Base-by-base conservation (phyloP, 805 yeast genomes). In the Saturnispora sanitii region DNA sequence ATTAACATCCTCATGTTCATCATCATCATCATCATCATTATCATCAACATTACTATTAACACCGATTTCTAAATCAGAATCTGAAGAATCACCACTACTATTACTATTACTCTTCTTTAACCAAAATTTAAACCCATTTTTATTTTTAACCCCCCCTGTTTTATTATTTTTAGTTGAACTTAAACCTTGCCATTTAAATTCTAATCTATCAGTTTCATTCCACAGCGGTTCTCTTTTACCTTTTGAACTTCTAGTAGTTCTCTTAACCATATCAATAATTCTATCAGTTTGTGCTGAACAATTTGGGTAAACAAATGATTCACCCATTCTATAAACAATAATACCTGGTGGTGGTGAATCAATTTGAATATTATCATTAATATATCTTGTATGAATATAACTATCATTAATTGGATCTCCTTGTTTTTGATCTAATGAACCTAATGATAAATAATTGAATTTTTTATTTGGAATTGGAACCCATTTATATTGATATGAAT, bases 281-380 rank as follows among this genome's bases (percentile, higher is more conserved):
- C 61, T 56, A 51, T 87, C 95, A 33, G 74, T 67, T 57, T 82
- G 94, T 46, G 72, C 64, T 0, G 95, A 77, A 35, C 82, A 71
- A 56, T 88, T 88, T 30, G 94, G 77, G 62, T 86, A 88, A 1
- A 85, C 74, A 61, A 83, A 82, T 13, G 87, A 67, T 53, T 88
- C 96, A 16, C 79, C 65, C 31, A 92, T 82, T 52, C 92, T 74
- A 66, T 79, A 88, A 3, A 88, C 94, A 43, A 87, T 52, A 15
- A 88, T 87, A 26, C 96, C 96, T 1, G 90, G 85, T 22, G 96
- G 96, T 13, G 96, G 95, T 2, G 87, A 82, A 13, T 58, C 58
- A 6, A 88, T 73, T 1, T 66, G 55, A 15, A 87, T 59, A 13
- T 69, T 71, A 4, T 71, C 62, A 57, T 88, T 84, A 41, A 75